Conservation (phyloP, 768 basidiomycete species). For the Calocybe indica region DNA sequence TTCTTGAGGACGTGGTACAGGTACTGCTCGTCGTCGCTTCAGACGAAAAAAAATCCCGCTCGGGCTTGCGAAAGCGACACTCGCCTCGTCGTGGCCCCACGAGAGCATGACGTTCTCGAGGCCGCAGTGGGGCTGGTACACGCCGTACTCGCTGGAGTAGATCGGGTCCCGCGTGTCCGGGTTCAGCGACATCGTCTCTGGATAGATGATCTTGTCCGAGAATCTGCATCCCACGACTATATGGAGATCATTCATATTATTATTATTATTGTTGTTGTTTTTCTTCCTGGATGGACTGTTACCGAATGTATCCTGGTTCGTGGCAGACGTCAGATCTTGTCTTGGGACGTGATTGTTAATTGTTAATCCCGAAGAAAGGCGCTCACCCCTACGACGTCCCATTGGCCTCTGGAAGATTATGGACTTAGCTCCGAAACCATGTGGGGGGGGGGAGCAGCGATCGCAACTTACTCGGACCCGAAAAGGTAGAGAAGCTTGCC, state of each 20-base stretch:
- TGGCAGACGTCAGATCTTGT: slow-evolving; percentile 6
- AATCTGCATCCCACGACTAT: slow-evolving; percentile 79
- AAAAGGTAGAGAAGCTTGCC: slow-evolving; percentile 85
- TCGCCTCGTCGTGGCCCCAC: slow-evolving; percentile 89
- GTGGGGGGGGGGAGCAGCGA: too few species aligned
- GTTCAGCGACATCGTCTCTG: slow-evolving; percentile 69
- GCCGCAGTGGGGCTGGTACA: slow-evolving; percentile 75
- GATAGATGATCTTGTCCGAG: slow-evolving; percentile 79
- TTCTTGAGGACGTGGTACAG: slow-evolving; percentile 80
- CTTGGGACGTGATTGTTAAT: too few species aligned
- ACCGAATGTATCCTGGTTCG: slow-evolving; percentile 37
- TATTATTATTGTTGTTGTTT: too few species aligned
- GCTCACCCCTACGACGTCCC: slow-evolving; percentile 87
- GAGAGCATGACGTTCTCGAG: slow-evolving; percentile 84
- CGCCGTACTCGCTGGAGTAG: slow-evolving; percentile 67
- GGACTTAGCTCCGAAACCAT: too few species aligned
- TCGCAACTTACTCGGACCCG: slow-evolving; percentile 43
- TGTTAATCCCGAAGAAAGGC: slow-evolving; percentile 1
- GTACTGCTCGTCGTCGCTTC: slow-evolving; percentile 41
- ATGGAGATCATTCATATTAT: too few species aligned
- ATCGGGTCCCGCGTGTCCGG: slow-evolving; percentile 60
- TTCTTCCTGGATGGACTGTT: neutral
- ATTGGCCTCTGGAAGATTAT: slow-evolving; percentile 50
- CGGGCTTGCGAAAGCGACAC: slow-evolving; percentile 6
- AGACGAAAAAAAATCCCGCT: too few species aligned